Percentiles rank a stretch among this genome's conserved stretches.
Conservation (phyloP, 2,329 filamentous ascomycete genomes). For the Myriosclerotinia duriaeana region DNA sequence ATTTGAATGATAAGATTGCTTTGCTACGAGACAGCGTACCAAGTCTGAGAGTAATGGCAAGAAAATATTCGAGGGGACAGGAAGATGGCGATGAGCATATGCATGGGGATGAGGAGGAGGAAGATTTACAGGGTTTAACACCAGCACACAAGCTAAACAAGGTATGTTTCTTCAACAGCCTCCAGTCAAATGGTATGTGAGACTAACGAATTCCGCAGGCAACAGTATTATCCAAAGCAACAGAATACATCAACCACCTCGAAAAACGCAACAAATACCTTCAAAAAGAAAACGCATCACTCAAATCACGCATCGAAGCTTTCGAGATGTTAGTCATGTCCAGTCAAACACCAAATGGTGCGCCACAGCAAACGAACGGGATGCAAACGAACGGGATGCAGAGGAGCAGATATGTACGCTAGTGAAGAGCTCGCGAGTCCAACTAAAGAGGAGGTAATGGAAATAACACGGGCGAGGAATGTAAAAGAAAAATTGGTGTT, state of each 20-base stretch:
- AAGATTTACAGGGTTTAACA: constrained; percentile 59
- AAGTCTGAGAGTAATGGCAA: constrained; percentile 57
- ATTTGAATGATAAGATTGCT: constrained; percentile 80
- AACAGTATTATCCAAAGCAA: constrained; percentile 80
- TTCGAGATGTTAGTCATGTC: constrained; percentile 78
- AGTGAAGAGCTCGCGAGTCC: not conserved
- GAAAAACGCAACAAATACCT: constrained; percentile 85
- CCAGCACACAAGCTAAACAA: constrained; percentile 71
- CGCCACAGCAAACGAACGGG: constrained; percentile 4
- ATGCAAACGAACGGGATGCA: constrained; percentile 19
- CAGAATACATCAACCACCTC: constrained; percentile 90
- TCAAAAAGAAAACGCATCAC: constrained; percentile 73
- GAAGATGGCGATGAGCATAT: constrained; percentile 39
- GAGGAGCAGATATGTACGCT: constrained; percentile 10
- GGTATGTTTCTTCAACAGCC: constrained; percentile 38
- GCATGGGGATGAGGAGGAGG: constrained; percentile 44
- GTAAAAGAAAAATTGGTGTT: constrained; percentile 14
- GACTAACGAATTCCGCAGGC: constrained; percentile 28
- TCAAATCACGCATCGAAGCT: constrained; percentile 76
- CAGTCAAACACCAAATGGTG: constrained; percentile 25
- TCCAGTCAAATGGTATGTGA: not conserved
- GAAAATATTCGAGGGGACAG: constrained; percentile 53
- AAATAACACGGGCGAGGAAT: not conserved
- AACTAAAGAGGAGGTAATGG: constrained; percentile 3
- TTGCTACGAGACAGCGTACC: constrained; percentile 73